phyloP scores from a whole-genome alignment of 805 yeast species.

The Candida maesae region DNA sequence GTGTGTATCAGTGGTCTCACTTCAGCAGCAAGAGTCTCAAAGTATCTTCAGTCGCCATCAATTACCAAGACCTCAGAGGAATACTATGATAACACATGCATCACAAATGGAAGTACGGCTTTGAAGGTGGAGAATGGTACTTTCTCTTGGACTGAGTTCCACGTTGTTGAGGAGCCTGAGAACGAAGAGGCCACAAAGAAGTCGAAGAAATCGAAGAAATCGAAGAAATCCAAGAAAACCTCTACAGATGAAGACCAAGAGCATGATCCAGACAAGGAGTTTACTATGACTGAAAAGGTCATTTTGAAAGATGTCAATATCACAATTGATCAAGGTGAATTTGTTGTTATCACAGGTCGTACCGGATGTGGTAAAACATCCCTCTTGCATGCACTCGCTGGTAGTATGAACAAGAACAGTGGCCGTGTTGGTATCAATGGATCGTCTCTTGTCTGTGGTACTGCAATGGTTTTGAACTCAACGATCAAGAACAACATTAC shows the following conservation, averaged over 20 bases:
- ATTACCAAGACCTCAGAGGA: slow-evolving; percentile 35
- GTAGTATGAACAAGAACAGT: slow-evolving; percentile 54
- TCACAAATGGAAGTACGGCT: slow-evolving; percentile 31
- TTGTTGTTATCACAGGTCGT: slow-evolving; percentile 71
- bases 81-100: slow-evolving; percentile 26
- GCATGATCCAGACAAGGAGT: neutral
- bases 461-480: slow-evolving; percentile 79
- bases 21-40: slow-evolving; percentile 52
- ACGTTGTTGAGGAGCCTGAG: neutral
- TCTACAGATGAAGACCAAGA: slow-evolving; percentile 1
- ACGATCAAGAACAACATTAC: slow-evolving; percentile 69
- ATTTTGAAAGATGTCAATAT: slow-evolving; percentile 44
- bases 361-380: slow-evolving; percentile 83
- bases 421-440: slow-evolving; percentile 51
- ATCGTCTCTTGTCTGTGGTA: slow-evolving; percentile 47
- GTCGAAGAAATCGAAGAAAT: neutral
- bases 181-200: neutral
- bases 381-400: slow-evolving; percentile 63
- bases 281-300: slow-evolving; percentile 5
- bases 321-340: slow-evolving; percentile 57
- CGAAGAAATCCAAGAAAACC: neutral
- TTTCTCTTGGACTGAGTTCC: slow-evolving; percentile 61
- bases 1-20: slow-evolving; percentile 57
- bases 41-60: slow-evolving; percentile 49
- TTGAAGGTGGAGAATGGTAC: slow-evolving; percentile 46